Evolutionary conservation across 331 rosid genomes (phyloP), one percentile per base, ranked within the genome.

Genomic region (Erythrophleum ivorense): DNA sequence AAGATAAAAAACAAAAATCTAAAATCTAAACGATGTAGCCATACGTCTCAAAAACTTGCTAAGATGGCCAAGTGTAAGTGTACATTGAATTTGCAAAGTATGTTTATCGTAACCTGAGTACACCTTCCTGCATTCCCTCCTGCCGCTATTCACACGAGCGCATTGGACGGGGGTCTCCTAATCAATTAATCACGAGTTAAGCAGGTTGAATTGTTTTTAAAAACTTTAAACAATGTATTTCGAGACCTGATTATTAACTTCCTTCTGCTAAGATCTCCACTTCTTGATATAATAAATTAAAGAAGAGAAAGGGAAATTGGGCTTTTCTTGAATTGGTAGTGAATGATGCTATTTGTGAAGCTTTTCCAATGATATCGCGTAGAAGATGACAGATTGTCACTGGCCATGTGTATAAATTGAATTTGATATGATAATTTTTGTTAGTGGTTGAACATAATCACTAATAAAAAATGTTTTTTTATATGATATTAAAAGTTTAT

Each of bases 41-140:
- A 91, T 83, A 92, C 97, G 2, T 96, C 98, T 3, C 97, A 90
- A 88, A 96, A 94, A 78, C 98, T 96, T 18, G 82, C 94, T 33
- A 91, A 94, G 87, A 89, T 94, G 71, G 93, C 98, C 3, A 91
- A 92, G 86, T 81, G 95, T 96, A 89, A 88, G 92, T 85, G 43
- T 41, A 62, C 36, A 38, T 41, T 77, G 19, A 62, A 58, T 74
- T 43, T 53, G 29, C 45, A 31, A 12, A 31, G 29, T 53, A 53
- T 18, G n/a, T 19, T 34, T 73, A n/a, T 4, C 6, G 43, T 52
- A 52, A 21, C 38, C 18, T 73, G 65, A 34, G 53, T 36, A 36
- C 34, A 5, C 18, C 9, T 52, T 73, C 18, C 31, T 21, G 34
- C 34, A 9, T 34, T 52, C 48, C 63, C 33, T 18, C 46, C 18